Evolutionary conservation across 2,329 filamentous ascomycete species (phyloP).

Genomic region (Xylaria sp.): DNA sequence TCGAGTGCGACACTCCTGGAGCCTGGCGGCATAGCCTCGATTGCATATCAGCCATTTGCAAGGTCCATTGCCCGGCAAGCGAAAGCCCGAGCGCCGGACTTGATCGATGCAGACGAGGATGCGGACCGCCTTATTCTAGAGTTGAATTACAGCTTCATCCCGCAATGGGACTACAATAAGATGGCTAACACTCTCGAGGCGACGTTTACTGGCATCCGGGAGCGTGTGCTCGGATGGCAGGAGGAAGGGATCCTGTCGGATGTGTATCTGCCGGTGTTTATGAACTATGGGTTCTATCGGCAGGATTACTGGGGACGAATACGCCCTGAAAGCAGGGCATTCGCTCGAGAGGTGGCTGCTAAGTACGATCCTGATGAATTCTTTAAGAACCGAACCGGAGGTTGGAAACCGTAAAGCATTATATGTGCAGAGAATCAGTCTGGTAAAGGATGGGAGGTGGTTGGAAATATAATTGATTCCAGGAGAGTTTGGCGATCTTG

Average conservation of each 20-base stretch:
- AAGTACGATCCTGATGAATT: constrained; percentile 52
- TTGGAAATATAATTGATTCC: not conserved
- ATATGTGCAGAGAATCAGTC: not conserved
- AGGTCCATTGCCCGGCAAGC: constrained; percentile 50
- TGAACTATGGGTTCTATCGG: constrained; percentile 55
- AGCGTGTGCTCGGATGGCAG: constrained; percentile 48
- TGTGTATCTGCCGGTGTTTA: constrained; percentile 54
- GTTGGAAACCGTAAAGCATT: constrained; percentile 46
- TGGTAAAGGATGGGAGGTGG: not conserved
- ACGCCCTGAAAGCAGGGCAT: constrained; percentile 48
- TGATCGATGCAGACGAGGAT: constrained; percentile 53
- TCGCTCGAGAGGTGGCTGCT: constrained; percentile 49
- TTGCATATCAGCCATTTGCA: constrained; percentile 54
- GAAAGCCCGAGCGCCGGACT: constrained; percentile 48
- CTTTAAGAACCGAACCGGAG: constrained; percentile 53
- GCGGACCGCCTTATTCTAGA: constrained; percentile 55
- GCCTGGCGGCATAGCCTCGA: constrained; percentile 48
- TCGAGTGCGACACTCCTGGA: constrained; percentile 43
- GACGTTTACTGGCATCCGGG: constrained; percentile 50
- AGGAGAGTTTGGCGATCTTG: not conserved
- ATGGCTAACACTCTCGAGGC: constrained; percentile 50
- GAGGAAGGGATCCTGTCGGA: constrained; percentile 49
- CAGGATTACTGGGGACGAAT: constrained; percentile 56
- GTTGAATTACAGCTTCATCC: constrained; percentile 54
- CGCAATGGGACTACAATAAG: constrained; percentile 43